Base-by-base conservation (phyloP, 345 rosid genomes). In the Camelina sativa region DNA sequence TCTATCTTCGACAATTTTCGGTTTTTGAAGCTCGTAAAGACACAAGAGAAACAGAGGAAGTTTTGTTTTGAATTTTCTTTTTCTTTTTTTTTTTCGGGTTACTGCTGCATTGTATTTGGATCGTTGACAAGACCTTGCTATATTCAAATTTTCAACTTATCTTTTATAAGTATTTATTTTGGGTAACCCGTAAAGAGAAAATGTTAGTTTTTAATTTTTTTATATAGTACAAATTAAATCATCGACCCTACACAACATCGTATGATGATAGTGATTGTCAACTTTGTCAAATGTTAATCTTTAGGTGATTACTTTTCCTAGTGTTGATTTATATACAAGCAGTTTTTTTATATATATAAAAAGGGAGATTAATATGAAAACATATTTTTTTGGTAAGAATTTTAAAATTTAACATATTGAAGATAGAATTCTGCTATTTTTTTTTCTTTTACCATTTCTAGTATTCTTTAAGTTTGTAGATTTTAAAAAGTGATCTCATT, bases 241-340 rank as follows among this genome's bases (percentile, higher is more conserved):
- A 50, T 1, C 11, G 53, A 51, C 62, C 69, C 75, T 44, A 72
- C 69, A 38, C 38, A 60, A 62, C 53, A 72, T 72, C 62, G 60
- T 62, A 72, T 51, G 25, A 72, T 62, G 53, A 72, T 62, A 52
- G 53, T 28, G 69, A 72, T 62, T 43, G 68, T 51, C 7, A 11
- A 11, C 6, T 37, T 38, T 37, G 0, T 37, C 40, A 37, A 37
- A 37, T 37, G 40, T 37, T 37, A 37, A 34, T 34, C 0, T 34
- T 28, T 28, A 28, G 4, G 5, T 28, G 30, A 8, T 34, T 34
- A 34, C 37, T 34, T 6, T 34, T 34, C 2, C 37, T 7, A 34
- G 37, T 34, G 37, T 34, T 34, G 37, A 34, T 34, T 34, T 7
- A 30, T 30, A 34, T 8, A 34, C 7, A 34, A 34, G 9, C 37